These are phyloP conservation scores for Boechera retrofracta DNA, from an alignment of 345 rosid species.

Conservation along the genomic window DNA sequence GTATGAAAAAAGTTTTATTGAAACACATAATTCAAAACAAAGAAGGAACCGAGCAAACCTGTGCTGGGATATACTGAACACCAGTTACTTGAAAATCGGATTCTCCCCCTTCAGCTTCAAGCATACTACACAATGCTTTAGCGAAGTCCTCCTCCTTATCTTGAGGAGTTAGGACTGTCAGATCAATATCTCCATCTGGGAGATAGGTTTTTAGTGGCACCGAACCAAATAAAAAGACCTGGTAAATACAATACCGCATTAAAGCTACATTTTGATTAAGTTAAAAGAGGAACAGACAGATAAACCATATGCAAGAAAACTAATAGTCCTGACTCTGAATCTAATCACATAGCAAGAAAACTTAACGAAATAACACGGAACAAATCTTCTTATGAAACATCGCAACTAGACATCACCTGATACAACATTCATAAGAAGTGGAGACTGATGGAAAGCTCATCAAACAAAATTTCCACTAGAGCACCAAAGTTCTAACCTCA, in stretches of 20 bases:
- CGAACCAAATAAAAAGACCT: slow-evolving; percentile 79
- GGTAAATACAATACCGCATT: slow-evolving; percentile 25
- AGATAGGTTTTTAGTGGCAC: slow-evolving; percentile 87
- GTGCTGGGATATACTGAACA: slow-evolving; percentile 69
- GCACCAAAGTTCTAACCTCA: slow-evolving; percentile 64
- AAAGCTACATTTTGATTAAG: not conserved
- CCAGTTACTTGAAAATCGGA: slow-evolving; percentile 57
- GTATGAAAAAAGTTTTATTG: not conserved
- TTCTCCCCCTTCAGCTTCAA: slow-evolving; percentile 52
- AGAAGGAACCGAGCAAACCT: slow-evolving; percentile 55
- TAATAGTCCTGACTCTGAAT: slow-evolving; percentile 19
- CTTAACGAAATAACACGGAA: not conserved
- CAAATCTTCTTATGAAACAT: not conserved
- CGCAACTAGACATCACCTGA: slow-evolving; percentile 7
- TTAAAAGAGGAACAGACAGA: not conserved
- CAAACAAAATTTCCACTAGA: not conserved
- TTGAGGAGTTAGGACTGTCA: slow-evolving; percentile 65
- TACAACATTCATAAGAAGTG: not conserved
- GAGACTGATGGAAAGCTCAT: not conserved
- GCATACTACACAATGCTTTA: slow-evolving; percentile 49
- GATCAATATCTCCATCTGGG: slow-evolving; percentile 96
- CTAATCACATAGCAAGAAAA: not conserved
- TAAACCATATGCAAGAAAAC: not conserved
- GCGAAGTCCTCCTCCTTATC: slow-evolving; percentile 65
- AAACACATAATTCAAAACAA: not conserved